phyloP scores from a whole-genome alignment of 495 filamentous ascomycete species.

The Stereocaulon alpinum region DNA sequence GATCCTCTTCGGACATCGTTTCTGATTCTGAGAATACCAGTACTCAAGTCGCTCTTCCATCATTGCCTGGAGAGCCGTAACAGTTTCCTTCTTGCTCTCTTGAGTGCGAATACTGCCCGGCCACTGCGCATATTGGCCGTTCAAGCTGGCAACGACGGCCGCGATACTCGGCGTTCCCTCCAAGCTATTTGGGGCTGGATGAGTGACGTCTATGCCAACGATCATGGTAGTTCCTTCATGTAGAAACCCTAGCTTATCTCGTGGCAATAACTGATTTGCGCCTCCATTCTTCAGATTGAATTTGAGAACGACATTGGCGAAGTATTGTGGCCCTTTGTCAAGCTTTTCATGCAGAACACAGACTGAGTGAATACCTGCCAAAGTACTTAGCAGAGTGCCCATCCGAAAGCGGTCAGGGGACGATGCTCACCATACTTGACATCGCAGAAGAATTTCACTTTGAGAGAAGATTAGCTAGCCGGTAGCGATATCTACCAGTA shows the following conservation, averaged over 20 bases:
- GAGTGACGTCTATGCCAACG: conserved; percentile 79
- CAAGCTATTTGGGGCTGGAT: conserved; percentile 63
- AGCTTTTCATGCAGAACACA: conserved; percentile 38
- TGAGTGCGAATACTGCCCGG: conserved; percentile 54
- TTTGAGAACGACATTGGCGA: conserved; percentile 68
- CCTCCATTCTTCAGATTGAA: conserved; percentile 84
- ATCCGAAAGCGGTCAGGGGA: too few relatives aligned
- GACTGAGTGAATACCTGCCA: conserved; percentile 45
- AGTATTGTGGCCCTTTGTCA: conserved; percentile 47
- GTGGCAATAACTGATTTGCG: conserved; percentile 52
- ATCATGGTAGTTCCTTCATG: conserved; percentile 64
- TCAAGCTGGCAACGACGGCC: conserved; percentile 61
- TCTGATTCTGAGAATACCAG: conserved; percentile 42
- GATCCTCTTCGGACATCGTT: conserved; percentile 56
- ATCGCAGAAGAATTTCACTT: conserved; percentile 59
- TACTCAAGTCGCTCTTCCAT: conserved; percentile 49
- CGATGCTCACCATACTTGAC: conserved; percentile 31
- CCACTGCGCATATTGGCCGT: conserved; percentile 55
- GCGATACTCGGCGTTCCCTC: conserved; percentile 59
- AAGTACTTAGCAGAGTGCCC: too few relatives aligned
- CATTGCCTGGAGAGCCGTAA: conserved; percentile 41
- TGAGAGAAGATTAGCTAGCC: too few relatives aligned
- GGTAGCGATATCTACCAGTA: too few relatives aligned
- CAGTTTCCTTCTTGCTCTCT: conserved; percentile 47
- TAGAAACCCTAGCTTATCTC: conserved; percentile 45